These are phyloP conservation scores for Capillidium heterosporum DNA, from an alignment of 371 early-diverging fungal species.

Conservation along the genomic window DNA sequence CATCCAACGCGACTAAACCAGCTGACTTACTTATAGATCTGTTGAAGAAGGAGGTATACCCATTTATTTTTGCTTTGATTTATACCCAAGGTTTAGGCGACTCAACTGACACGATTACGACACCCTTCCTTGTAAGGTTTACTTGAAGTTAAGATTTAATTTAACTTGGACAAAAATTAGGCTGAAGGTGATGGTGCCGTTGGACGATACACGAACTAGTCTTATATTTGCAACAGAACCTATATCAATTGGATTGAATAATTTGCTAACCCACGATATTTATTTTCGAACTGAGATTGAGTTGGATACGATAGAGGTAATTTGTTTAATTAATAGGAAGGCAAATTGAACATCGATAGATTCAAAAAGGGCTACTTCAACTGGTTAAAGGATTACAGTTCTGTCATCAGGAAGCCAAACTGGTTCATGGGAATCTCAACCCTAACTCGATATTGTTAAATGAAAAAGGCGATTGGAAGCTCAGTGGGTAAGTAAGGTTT, in stretches of 20 bases:
- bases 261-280: conserved; percentile 36
- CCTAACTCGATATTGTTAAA: conserved; percentile 64
- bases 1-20: too few species aligned
- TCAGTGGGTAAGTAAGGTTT: conserved; percentile 38
- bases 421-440: conserved; percentile 59
- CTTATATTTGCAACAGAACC: conserved; percentile 72
- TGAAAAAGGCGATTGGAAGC: conserved; percentile 74
- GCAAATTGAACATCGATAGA: conserved; percentile 18
- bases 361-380: conserved; percentile 71
- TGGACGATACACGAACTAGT: conserved; percentile 48
- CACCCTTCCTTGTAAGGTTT: conserved; percentile 56
- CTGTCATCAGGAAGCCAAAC: conserved; percentile 42
- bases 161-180: background rate
- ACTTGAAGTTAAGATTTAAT: background rate
- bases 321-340: too few species aligned
- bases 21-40: background rate
- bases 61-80: background rate
- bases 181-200: conserved; percentile 49
- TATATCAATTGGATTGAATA: conserved; percentile 39
- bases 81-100: conserved; percentile 21
- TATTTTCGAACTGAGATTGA: background rate
- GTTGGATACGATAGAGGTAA: too few species aligned
- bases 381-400: conserved; percentile 54
- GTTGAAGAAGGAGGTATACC: conserved; percentile 8
- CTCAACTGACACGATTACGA: conserved; percentile 53